Conservation (phyloP, 768 basidiomycete genomes). For the Pleurotus citrinopileatus region DNA sequence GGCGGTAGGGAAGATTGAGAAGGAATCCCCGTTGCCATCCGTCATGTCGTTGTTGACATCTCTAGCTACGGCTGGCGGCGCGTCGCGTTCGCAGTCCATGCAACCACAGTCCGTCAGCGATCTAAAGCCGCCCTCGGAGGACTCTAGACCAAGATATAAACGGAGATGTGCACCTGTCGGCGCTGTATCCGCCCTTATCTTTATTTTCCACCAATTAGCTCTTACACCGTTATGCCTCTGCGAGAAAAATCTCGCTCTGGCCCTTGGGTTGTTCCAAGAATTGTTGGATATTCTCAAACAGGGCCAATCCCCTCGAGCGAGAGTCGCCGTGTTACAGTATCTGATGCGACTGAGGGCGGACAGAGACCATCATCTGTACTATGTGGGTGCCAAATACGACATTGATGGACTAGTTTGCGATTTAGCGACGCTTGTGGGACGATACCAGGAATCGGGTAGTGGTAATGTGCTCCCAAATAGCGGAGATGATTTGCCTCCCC, state of each 20-base stretch:
- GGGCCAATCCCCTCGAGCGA: slow-evolving; percentile 53
- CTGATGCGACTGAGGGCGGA: slow-evolving; percentile 87
- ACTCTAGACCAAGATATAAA: slow-evolving; percentile 16
- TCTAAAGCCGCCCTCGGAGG: slow-evolving; percentile 23
- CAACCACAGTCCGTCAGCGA: slow-evolving; percentile 39
- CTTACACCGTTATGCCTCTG: slow-evolving; percentile 63
- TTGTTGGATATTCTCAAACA: slow-evolving; percentile 45
- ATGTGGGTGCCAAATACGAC: slow-evolving; percentile 51
- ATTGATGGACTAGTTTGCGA: slow-evolving; percentile 52
- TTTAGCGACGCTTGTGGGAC: slow-evolving; percentile 64
- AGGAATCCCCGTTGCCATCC: slow-evolving; percentile 41
- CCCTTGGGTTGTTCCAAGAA: slow-evolving; percentile 49
- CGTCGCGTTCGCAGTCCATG: slow-evolving; percentile 58
- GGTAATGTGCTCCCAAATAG: slow-evolving; percentile 12
- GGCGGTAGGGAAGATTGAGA: slow-evolving; percentile 36
- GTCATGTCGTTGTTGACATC: slow-evolving; percentile 67
- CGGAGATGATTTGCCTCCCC: slow-evolving; percentile 15
- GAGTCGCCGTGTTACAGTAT: slow-evolving; percentile 80
- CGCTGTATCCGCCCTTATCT: slow-evolving; percentile 61
- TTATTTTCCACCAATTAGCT: slow-evolving; percentile 65
- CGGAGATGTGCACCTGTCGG: slow-evolving; percentile 39
- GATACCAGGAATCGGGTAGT: slow-evolving; percentile 21
- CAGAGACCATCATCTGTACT: slow-evolving; percentile 83
- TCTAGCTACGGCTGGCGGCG: slow-evolving; percentile 39
- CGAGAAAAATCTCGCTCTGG: slow-evolving; percentile 45